These are phyloP conservation scores for Limonium bicolor DNA, from an alignment of 148 eudicot genomes.

Conservation along the genomic window DNA sequence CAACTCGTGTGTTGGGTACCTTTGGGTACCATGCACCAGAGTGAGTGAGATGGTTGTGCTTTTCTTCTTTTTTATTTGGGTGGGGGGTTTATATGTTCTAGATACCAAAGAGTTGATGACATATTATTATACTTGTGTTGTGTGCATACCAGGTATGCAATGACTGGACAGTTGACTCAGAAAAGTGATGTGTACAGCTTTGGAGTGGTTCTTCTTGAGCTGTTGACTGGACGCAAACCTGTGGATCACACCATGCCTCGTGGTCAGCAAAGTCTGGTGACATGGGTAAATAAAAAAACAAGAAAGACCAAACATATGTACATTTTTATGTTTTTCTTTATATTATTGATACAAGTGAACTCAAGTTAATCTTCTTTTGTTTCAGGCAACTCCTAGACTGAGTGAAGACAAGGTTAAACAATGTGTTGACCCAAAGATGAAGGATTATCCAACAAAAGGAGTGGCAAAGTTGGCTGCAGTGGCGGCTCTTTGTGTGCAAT, in stretches of 20 bases:
- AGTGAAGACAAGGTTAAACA: constrained; percentile 15
- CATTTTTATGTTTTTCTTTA: not conserved
- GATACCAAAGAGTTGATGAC: not conserved
- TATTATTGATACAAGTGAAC: not conserved
- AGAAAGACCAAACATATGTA: not conserved
- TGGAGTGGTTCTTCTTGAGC: constrained; percentile 90
- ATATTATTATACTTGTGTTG: not conserved
- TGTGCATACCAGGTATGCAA: constrained; percentile 70
- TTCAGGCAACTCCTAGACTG: constrained; percentile 14
- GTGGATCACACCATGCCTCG: constrained; percentile 97
- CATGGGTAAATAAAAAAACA: too few species aligned
- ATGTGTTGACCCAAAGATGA: constrained; percentile 11
- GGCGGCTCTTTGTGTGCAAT: constrained; percentile 48
- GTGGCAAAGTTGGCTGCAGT: constrained; percentile 35
- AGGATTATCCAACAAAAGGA: constrained; percentile 12
- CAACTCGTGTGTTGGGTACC: constrained; percentile 69
- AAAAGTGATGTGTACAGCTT: constrained; percentile 96
- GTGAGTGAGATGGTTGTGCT: constrained; percentile 9
- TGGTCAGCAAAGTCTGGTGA: constrained; percentile 91
- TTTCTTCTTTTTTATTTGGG: not conserved
- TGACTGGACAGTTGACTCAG: constrained; percentile 96
- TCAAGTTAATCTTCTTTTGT: too few species aligned
- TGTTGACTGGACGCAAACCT: constrained; percentile 90
- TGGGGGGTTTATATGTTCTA: not conserved
- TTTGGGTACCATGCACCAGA: constrained; percentile 84